Evolutionary conservation across 2,329 filamentous ascomycete species (phyloP), one percentile per base, ranked within the genome.

Genomic region (Sporothrix globosa): DNA sequence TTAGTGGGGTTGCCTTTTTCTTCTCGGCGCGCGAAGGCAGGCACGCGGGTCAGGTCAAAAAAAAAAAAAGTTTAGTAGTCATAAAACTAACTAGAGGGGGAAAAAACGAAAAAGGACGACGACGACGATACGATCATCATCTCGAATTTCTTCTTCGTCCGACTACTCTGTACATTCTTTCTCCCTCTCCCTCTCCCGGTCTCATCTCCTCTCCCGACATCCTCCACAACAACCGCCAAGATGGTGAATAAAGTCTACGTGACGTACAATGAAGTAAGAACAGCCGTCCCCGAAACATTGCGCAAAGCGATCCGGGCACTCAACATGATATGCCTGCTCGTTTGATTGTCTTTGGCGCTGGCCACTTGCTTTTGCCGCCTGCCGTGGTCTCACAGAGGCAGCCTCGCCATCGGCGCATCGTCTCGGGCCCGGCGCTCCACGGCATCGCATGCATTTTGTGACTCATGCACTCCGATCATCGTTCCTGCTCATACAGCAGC

Each of bases 201-300:
- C 39, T 11, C 27, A 14, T 24, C 44, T 68, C 19, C 17, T 17
- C 14, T 44, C 19, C 6, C 17, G 24, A 30, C 27, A 19, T 13
- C 46, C 63, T 44, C n/a, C 27, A 58, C 56, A 50, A 68, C 54
- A 68, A 61, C 72, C 73, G 73, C 77, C 82, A 90, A 83, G 72
- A 94, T 94, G 91, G 87, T 91, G 75, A 86, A 95, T 81, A 96
- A 96, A 81, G 81, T 93, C 80, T 96, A 95, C 83, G 89, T 96
- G 79, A 96, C 92, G 76, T 97, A 97, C 83, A 97, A 96, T 81
- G 89, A 96, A 88, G 92, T 94, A 84, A 81, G 88, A 19, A 53
- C 10, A 9, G 48, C 46, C 13, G 24, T 30, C 19, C 2, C 27
- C 3, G 5, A 34, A 34, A 7, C 4, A 2, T 17, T n/a, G 56